These are phyloP conservation scores for Podospora didyma DNA, from an alignment of 495 filamentous ascomycete genomes.

Conservation along the genomic window DNA sequence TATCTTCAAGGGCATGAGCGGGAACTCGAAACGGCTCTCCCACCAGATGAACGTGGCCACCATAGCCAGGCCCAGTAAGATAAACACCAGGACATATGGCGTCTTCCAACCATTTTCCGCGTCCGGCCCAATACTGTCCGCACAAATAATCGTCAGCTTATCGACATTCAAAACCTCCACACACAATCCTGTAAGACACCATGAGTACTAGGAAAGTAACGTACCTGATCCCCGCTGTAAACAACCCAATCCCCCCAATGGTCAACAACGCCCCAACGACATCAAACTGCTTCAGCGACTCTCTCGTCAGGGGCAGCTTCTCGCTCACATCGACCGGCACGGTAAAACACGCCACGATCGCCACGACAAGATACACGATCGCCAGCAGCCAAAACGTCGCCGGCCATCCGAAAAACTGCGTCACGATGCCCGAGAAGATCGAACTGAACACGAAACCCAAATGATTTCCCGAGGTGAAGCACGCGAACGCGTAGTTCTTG, in stretches of 20 bases:
- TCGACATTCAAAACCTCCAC: not conserved
- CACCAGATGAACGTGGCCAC: conserved; percentile 1
- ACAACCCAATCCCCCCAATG: conserved; percentile 2
- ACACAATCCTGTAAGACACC: no score
- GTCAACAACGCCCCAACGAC: not conserved
- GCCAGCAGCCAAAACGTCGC: conserved; percentile 3
- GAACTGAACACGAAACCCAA: conserved; percentile 1
- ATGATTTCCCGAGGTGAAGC: conserved; percentile 4
- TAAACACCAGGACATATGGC: not conserved
- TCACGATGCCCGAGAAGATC: conserved; percentile 1
- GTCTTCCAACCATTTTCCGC: conserved; percentile 4
- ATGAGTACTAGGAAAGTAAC: no score
- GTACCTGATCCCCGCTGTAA: conserved; percentile 1
- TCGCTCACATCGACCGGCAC: conserved; percentile 1
- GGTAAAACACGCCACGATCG: conserved; percentile 2
- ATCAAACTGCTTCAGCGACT: conserved; percentile 4
- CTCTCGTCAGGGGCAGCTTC: not conserved
- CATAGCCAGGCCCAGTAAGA: not conserved
- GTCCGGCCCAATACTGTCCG: conserved; percentile 1
- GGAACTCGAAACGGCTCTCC: not conserved
- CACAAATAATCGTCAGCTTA: not conserved
- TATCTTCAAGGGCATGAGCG: not conserved
- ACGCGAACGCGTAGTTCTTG: conserved; percentile 5
- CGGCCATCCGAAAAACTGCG: not conserved
- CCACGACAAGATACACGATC: conserved; percentile 3